Conservation (phyloP, 2,329 filamentous ascomycete genomes). For the Clonostachys sp. region DNA sequence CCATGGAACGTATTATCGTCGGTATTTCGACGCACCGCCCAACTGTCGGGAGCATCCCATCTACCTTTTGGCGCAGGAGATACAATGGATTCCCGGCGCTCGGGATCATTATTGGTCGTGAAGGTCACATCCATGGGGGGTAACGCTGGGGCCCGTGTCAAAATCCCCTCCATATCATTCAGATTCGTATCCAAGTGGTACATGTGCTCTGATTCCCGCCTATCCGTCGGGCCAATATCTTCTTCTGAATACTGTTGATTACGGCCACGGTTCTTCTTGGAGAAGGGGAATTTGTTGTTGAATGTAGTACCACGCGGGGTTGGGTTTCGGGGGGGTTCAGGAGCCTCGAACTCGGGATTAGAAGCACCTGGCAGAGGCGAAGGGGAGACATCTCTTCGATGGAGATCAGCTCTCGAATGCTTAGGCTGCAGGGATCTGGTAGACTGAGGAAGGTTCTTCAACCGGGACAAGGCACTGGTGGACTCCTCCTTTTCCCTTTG, state of each 20-base stretch:
- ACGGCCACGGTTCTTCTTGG: conserved; percentile 48
- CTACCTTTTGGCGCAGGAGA: conserved; percentile 44
- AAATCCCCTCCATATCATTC: conserved; percentile 85
- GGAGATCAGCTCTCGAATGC: conserved; percentile 41
- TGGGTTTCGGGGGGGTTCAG: conserved; percentile 5
- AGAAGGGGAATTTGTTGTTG: conserved; percentile 60
- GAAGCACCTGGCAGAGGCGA: conserved; percentile 22
- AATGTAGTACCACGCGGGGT: conserved; percentile 43
- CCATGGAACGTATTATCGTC: conserved; percentile 57
- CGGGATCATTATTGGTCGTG: conserved; percentile 36
- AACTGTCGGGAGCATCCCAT: conserved; percentile 95
- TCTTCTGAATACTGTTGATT: conserved; percentile 51
- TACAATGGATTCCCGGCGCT: conserved; percentile 26
- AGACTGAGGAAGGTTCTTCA: conserved; percentile 46
- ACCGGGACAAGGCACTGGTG: conserved; percentile 18
- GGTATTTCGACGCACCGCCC: conserved; percentile 76
- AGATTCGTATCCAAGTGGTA: conserved; percentile 86
- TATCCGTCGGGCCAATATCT: conserved; percentile 56
- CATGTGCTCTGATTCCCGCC: conserved; percentile 48
- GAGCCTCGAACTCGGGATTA: conserved; percentile 22
- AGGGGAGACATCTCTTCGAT: conserved; percentile 29
- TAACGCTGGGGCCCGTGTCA: conserved; percentile 65
- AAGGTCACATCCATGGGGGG: conserved; percentile 63
- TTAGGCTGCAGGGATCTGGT: conserved; percentile 47
- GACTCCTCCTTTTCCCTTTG: conserved; percentile 45